Base-by-base conservation (phyloP, 2,329 filamentous ascomycete genomes). In the Setomelanomma holmii region DNA sequence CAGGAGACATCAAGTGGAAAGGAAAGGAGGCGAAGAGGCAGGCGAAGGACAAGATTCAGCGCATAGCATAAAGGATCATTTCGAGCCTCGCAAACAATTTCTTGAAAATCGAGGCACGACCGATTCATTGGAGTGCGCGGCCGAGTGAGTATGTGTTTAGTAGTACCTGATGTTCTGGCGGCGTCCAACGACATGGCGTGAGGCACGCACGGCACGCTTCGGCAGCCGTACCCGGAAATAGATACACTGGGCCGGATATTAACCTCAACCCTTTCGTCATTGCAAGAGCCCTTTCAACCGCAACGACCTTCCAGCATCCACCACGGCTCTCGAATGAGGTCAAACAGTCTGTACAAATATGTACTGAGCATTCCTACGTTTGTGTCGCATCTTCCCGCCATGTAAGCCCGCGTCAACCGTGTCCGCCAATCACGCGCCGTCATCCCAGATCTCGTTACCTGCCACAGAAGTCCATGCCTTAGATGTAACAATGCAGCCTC, bases 1-100 rank as follows among this genome's bases (percentile, higher is more conserved):
- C 58, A 6, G 55, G 56, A 1, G 68, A 69, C 12, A 55, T 69
- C 16, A 61, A 61, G 46, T 60, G 61, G 55, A 64, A 51, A 35
- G 30, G 42, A 0, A 44, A 45, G 12, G 49, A 58, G 27, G 57
- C 47, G 50, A 66, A 58, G 45, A 44, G 62, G 6, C 30, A 58
- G 40, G 52, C 50, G 2, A 61, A 60, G 39, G 58, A 66, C 22
- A 54, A 53, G 35, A 55, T 63, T 20, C 55, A 58, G 3, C 51
- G 50, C 11, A 51, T 60, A 2, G 56, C 40, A 7, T 61, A 30
- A 27, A 21, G 11, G 14, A 4, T 21, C 20, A 6, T 12, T 44
- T 34, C n/a, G n/a, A n/a, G 14, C 27, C 5, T 10, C 2, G 27
- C 14, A 3, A 30, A 30, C 10, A 30, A 10, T 3, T 10, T 3